phyloP scores from a whole-genome alignment of 352 stramenopile genomes.

The Phytopythium vexans region DNA sequence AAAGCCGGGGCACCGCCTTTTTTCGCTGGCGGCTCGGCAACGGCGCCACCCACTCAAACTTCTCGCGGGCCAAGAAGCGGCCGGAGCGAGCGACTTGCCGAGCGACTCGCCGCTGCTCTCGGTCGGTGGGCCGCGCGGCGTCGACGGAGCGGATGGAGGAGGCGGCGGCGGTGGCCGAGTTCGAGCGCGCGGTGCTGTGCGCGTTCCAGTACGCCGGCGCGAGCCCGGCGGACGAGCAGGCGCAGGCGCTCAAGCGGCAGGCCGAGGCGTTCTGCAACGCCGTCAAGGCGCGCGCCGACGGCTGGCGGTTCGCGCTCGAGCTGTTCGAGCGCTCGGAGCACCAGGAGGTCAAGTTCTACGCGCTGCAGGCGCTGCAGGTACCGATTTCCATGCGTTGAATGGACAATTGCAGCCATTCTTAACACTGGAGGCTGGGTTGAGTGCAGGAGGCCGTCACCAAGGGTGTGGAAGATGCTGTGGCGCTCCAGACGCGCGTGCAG shows the following conservation, averaged over 20 bases:
- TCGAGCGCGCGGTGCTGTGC: conserved; percentile 74
- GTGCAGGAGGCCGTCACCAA: conserved; percentile 40
- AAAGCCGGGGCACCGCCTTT: too few relatives aligned
- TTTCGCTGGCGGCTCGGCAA: too few relatives aligned
- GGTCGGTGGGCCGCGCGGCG: too few relatives aligned
- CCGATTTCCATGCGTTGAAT: neutral
- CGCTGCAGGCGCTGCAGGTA: conserved; percentile 64
- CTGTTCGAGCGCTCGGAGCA: conserved; percentile 67
- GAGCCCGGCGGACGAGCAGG: conserved; percentile 35
- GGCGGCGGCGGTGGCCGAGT: conserved; percentile 30
- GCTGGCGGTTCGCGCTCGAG: conserved; percentile 62
- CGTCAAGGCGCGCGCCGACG: conserved; percentile 44
- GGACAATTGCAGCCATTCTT: neutral
- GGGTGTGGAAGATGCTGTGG: conserved; percentile 39
- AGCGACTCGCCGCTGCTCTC: too few relatives aligned
- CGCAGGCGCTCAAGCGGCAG: conserved; percentile 63
- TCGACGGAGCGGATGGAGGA: conserved; percentile 1
- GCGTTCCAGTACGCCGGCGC: conserved; percentile 80
- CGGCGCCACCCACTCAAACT: too few relatives aligned
- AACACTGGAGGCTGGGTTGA: neutral
- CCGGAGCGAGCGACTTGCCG: too few relatives aligned
- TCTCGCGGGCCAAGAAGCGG: too few relatives aligned
- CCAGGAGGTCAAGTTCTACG: conserved; percentile 83
- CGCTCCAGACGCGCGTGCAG: conserved; percentile 45
- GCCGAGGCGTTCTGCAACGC: conserved; percentile 64